These are phyloP conservation scores for Fusarium nurragi DNA, from an alignment of 2,329 filamentous ascomycete genomes.

Conservation along the genomic window DNA sequence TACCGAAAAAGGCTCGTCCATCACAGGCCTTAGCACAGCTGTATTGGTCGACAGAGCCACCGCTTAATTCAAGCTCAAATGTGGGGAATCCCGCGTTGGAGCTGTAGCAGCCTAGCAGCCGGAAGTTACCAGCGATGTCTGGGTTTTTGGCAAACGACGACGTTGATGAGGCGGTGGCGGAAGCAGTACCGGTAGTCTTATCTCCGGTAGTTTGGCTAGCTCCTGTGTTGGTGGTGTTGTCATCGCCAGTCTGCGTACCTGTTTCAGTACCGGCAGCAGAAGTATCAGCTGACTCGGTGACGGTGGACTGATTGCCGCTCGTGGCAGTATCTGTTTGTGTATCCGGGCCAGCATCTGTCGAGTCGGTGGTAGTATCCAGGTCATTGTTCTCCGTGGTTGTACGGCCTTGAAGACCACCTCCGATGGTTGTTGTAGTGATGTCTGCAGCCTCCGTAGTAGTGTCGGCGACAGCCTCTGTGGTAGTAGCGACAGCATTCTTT, in stretches of 20 bases:
- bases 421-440: background rate
- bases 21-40: constrained; percentile 41
- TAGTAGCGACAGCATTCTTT: too few species aligned
- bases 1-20: constrained; percentile 40
- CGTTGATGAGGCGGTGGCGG: constrained; percentile 38
- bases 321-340: too few species aligned
- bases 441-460: background rate
- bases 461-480: too few species aligned
- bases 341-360: too few species aligned
- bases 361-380: too few species aligned
- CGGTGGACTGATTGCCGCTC: too few species aligned
- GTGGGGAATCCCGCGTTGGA: constrained; percentile 32
- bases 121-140: constrained; percentile 27
- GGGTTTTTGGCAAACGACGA: constrained; percentile 23
- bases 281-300: too few species aligned
- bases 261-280: background rate
- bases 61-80: constrained; percentile 33
- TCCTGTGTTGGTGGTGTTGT: background rate
- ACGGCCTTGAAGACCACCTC: background rate
- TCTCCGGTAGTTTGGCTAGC: constrained; percentile 2
- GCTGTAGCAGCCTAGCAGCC: constrained; percentile 42
- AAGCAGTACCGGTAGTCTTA: constrained; percentile 36
- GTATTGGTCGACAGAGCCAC: constrained; percentile 36
- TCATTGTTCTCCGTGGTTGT: background rate
- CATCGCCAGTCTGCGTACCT: background rate